Conservation (phyloP, 2,329 filamentous ascomycete genomes). For the Ophiostoma populinum region DNA sequence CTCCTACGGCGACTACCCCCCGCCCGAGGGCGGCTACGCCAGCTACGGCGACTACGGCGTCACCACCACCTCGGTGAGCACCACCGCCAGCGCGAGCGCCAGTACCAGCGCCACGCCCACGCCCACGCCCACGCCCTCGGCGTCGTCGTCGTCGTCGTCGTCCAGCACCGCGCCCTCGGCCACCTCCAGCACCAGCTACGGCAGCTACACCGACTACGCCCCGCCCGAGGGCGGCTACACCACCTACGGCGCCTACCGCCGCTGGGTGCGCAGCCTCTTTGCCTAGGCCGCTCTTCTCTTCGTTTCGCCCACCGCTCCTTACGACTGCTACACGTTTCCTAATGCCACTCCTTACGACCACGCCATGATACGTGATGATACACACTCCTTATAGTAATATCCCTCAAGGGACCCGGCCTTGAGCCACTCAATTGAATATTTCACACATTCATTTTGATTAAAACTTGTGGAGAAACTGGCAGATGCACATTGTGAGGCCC, state of each 20-base stretch:
- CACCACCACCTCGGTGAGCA: not conserved
- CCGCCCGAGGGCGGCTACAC: constrained; percentile 2
- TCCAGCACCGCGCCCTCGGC: not conserved
- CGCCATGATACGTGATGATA: too few species aligned
- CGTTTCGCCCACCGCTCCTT: too few species aligned
- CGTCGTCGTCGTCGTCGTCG: not conserved
- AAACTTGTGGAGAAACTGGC: too few species aligned
- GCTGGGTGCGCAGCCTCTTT: constrained; percentile 6
- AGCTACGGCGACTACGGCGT: constrained; percentile 7
- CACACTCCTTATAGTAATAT: too few species aligned
- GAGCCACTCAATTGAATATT: too few species aligned
- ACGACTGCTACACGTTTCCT: too few species aligned
- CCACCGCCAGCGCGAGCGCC: not conserved
- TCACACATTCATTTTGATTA: too few species aligned
- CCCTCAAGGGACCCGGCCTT: too few species aligned
- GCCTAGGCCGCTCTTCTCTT: not conserved
- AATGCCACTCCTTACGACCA: too few species aligned
- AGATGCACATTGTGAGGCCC: too few species aligned
- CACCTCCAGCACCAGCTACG: constrained; percentile 1
- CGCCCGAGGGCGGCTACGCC: constrained; percentile 2
- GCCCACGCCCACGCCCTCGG: not conserved
- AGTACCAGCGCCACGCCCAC: not conserved
- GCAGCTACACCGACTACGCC: constrained; percentile 7
- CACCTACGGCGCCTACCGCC: constrained; percentile 8
- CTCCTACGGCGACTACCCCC: constrained; percentile 7